A percentile compares a stretch with the other conserved stretches of the same genome.
phyloP scores from a whole-genome alignment of 257 asterid genomes.

The Hygrophila difformis region DNA sequence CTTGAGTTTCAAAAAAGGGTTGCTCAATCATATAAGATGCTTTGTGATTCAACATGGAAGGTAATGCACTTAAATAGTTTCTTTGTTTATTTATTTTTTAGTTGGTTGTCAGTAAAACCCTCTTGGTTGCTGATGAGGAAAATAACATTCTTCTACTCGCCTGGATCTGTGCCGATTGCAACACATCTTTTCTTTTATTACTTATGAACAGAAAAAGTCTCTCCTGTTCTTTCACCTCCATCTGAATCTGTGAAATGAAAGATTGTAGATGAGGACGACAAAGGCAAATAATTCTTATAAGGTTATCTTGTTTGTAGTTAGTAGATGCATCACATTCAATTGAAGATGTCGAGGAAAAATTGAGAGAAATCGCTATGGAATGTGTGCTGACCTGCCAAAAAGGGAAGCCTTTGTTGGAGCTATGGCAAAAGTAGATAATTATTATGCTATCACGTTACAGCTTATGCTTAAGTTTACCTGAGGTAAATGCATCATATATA shows the following conservation, averaged over 20 bases:
- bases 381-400: constrained; percentile 40
- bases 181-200: background rate
- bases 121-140: no score
- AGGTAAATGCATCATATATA: no score
- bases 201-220: no score
- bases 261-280: background rate
- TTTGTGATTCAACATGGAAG: constrained; percentile 79
- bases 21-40: constrained; percentile 44
- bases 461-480: background rate
- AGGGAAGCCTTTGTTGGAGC: constrained; percentile 56
- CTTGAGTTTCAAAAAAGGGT: constrained; percentile 88
- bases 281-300: background rate
- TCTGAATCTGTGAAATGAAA: background rate
- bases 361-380: constrained; percentile 38
- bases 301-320: constrained; percentile 31
- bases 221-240: background rate
- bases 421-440: constrained; percentile 42
- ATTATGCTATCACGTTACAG: background rate
- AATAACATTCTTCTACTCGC: no score
- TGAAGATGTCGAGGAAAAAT: constrained; percentile 61
- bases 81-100: constrained; percentile 5
- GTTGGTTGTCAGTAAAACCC: background rate
- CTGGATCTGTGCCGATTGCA: no score
- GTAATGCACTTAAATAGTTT: constrained; percentile 28
- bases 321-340: constrained; percentile 66